Conservation (phyloP, 768 basidiomycete genomes). For the Boletellus emodensis region DNA sequence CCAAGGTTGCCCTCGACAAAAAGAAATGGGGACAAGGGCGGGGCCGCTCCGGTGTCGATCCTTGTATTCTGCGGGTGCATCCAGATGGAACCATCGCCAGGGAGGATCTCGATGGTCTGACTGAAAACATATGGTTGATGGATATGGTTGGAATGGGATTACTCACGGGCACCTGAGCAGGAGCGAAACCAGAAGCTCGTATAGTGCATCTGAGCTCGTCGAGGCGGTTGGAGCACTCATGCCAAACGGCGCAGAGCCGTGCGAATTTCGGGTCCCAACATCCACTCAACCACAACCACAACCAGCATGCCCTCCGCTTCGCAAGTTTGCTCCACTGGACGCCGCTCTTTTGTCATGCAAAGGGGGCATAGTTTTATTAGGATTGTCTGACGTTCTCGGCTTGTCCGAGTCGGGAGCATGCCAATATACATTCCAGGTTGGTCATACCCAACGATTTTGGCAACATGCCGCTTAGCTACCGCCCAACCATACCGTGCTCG, state of each 20-base stretch:
- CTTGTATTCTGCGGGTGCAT: conserved; percentile 6
- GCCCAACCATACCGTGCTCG: conserved; percentile 1
- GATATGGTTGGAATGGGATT: background rate
- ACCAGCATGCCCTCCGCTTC: too few relatives aligned
- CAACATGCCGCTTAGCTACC: background rate
- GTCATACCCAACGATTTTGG: background rate
- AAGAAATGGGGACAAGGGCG: conserved; percentile 45
- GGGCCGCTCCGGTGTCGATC: conserved; percentile 11
- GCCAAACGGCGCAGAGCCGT: background rate
- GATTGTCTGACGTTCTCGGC: background rate
- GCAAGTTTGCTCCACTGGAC: too few relatives aligned
- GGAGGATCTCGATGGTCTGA: conserved; percentile 57
- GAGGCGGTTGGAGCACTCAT: background rate
- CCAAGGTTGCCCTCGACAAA: conserved; percentile 59
- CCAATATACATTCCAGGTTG: conserved; percentile 12
- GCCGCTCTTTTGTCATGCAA: background rate
- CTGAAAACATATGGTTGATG: conserved; percentile 8
- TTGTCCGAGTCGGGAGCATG: conserved; percentile 8
- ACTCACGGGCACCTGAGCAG: conserved; percentile 28
- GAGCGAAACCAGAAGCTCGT: conserved; percentile 24
- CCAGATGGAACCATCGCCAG: conserved; percentile 54
- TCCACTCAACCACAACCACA: too few relatives aligned
- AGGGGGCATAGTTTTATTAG: background rate
- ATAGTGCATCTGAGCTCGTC: conserved; percentile 3
- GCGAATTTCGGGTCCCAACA: background rate